Percentiles rank a stretch among this genome's conserved stretches.
Evolutionary conservation across 164 flowering plant species (phyloP).

Genomic region (Aristolochia contorta): DNA sequence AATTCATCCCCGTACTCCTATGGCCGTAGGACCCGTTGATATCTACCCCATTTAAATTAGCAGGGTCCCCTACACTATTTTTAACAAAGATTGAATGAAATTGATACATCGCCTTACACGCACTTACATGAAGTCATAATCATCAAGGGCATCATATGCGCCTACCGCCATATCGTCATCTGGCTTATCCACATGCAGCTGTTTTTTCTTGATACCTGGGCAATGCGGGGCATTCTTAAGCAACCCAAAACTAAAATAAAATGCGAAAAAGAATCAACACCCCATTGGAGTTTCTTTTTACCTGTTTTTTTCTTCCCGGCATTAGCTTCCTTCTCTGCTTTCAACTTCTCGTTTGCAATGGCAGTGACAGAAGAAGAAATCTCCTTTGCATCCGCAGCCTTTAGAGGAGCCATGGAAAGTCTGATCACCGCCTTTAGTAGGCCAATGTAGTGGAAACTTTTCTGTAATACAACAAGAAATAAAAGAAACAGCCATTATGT

Average conservation of each 20-base stretch:
- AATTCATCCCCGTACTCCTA: neutral
- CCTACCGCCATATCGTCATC: constrained; percentile 51
- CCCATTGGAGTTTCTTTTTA: constrained; percentile 10
- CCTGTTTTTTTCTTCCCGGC: constrained; percentile 90
- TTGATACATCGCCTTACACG: neutral
- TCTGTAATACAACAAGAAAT: constrained; percentile 31
- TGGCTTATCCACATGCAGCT: constrained; percentile 63
- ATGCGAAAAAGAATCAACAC: neutral
- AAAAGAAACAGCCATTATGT: neutral
- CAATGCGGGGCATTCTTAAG: neutral
- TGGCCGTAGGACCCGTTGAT: neutral
- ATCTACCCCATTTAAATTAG: neutral
- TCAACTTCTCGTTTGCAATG: constrained; percentile 88
- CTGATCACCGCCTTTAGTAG: constrained; percentile 86
- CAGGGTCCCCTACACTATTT: neutral
- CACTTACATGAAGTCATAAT: constrained; percentile 73
- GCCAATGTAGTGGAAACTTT: constrained; percentile 82
- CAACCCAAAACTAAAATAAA: neutral
- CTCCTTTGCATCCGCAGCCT: constrained; percentile 96
- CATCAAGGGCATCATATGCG: constrained; percentile 55
- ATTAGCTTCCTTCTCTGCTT: constrained; percentile 88
- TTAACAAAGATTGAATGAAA: neutral
- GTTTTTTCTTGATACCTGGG: constrained; percentile 70
- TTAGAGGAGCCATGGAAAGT: constrained; percentile 57
- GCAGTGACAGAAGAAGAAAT: constrained; percentile 82